Evolutionary conservation across 345 rosid species (phyloP).

Genomic region (Carallia pectinifolia): DNA sequence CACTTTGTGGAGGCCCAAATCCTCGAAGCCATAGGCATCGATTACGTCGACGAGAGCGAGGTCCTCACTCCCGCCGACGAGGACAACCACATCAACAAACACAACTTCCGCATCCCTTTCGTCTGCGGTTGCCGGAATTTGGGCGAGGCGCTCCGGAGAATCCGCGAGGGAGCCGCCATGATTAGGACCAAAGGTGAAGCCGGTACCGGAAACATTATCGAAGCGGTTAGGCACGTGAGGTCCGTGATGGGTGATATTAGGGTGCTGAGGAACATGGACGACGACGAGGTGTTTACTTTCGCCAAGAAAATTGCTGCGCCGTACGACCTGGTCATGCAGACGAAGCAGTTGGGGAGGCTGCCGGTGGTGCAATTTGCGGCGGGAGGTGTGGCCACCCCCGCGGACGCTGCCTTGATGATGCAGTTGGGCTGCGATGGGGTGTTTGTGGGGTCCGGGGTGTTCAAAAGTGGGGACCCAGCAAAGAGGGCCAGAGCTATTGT

Average conservation of each 20-base stretch:
- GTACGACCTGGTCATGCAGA: slow-evolving; percentile 33
- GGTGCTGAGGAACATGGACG: slow-evolving; percentile 62
- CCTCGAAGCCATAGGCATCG: slow-evolving; percentile 51
- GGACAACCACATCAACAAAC: slow-evolving; percentile 76
- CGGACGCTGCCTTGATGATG: slow-evolving; percentile 35
- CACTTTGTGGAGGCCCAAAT: slow-evolving; percentile 33
- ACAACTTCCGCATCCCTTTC: slow-evolving; percentile 73
- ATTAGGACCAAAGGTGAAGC: slow-evolving; percentile 86
- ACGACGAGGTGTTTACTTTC: slow-evolving; percentile 67
- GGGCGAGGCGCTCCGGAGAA: slow-evolving; percentile 71
- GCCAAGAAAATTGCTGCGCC: slow-evolving; percentile 54
- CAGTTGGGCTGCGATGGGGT: slow-evolving; percentile 33
- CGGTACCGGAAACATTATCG: slow-evolving; percentile 71
- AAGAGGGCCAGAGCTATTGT: slow-evolving; percentile 31
- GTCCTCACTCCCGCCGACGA: slow-evolving; percentile 73
- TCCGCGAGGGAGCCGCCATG: slow-evolving; percentile 86
- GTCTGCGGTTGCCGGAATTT: slow-evolving; percentile 82
- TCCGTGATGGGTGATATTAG: slow-evolving; percentile 73
- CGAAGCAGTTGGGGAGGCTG: slow-evolving; percentile 29
- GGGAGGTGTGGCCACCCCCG: slow-evolving; percentile 32
- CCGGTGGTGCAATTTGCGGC: slow-evolving; percentile 35
- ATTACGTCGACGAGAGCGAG: slow-evolving; percentile 81
- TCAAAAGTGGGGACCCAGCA: slow-evolving; percentile 30
- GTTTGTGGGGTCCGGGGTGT: slow-evolving; percentile 35
- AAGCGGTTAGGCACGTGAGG: slow-evolving; percentile 81